Evolutionary conservation across 768 basidiomycete genomes (phyloP).

Genomic region (Glaciozyma martinii): DNA sequence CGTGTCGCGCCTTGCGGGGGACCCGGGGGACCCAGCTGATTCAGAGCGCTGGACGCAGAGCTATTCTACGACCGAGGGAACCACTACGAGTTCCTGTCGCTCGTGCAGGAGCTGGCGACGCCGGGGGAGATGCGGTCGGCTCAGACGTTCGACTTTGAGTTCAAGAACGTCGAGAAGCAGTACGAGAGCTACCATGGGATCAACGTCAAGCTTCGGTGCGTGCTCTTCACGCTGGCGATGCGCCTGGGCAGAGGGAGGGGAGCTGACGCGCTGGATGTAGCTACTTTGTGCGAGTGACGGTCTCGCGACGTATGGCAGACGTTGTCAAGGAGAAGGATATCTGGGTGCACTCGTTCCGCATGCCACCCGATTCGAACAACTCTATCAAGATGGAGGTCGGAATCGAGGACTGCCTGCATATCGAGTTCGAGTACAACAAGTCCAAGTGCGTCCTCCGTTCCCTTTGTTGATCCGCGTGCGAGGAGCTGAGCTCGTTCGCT

Average conservation of each 20-base stretch:
- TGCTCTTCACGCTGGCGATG: not conserved
- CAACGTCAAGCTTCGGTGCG: constrained; percentile 88
- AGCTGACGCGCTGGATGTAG: constrained; percentile 42
- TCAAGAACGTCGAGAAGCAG: constrained; percentile 99
- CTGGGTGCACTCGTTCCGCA: constrained; percentile 97
- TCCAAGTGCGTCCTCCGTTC: constrained; percentile 67
- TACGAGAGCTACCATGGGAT: constrained; percentile 97
- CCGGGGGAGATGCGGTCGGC: constrained; percentile 96
- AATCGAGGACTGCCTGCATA: constrained; percentile 96
- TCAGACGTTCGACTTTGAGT: constrained; percentile 90
- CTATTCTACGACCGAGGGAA: constrained; percentile 96
- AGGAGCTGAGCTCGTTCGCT: not conserved
- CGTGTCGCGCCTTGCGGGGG: not conserved
- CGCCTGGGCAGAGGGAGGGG: not conserved
- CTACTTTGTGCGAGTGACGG: constrained; percentile 83
- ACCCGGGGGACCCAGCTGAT: not conserved
- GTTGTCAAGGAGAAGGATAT: constrained; percentile 85
- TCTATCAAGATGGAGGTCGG: constrained; percentile 99
- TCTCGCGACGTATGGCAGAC: constrained; percentile 86
- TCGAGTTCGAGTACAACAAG: constrained; percentile 99
- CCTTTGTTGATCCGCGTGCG: accelerated
- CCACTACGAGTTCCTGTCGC: constrained; percentile 92
- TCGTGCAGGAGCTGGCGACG: constrained; percentile 87
- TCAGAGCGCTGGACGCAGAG: constrained; percentile 20
- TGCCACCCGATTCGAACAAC: constrained; percentile 97